Percentiles rank a stretch among this genome's conserved stretches.
Evolutionary conservation across 2,329 filamentous ascomycete species (phyloP).

Genomic region (Monosporascus sp.): DNA sequence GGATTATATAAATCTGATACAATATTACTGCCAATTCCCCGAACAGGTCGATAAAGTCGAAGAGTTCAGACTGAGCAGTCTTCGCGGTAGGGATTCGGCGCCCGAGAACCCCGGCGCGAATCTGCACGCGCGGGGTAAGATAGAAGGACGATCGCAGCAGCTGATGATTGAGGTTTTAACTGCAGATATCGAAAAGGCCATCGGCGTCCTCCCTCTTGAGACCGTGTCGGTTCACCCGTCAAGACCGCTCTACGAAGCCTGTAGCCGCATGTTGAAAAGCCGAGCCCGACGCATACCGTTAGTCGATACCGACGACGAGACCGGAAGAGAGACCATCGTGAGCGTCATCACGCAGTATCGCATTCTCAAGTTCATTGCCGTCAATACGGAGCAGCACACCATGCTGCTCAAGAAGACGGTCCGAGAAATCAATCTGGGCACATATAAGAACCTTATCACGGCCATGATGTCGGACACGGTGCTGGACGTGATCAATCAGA

Average conservation of each 20-base stretch:
- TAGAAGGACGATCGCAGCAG: conserved; percentile 7
- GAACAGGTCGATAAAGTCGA: conserved; percentile 86
- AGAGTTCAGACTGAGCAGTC: conserved; percentile 85
- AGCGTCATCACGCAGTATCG: conserved; percentile 98
- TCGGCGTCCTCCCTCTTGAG: conserved; percentile 85
- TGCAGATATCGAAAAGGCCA: conserved; percentile 88
- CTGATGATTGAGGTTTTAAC: conserved; percentile 4
- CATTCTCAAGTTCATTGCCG: conserved; percentile 96
- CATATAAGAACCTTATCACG: conserved; percentile 74
- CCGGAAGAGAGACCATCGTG: conserved; percentile 83
- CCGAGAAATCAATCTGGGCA: conserved; percentile 77
- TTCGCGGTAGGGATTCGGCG: conserved; percentile 61
- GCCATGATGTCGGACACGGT: conserved; percentile 86
- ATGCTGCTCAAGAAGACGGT: conserved; percentile 84
- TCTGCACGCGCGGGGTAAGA: conserved; percentile 6
- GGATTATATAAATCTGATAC: conserved; percentile 97
- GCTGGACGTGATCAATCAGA: conserved; percentile 87
- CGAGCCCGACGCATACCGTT: conserved; percentile 89
- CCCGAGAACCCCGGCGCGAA: conserved; percentile 2
- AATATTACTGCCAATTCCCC: conserved; percentile 98
- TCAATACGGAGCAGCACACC: conserved; percentile 82
- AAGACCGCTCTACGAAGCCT: conserved; percentile 88
- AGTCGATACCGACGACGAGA: conserved; percentile 91
- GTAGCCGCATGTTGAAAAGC: conserved; percentile 87
- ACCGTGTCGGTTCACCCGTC: conserved; percentile 94